These are phyloP conservation scores for Fusarium bactridioides DNA, from an alignment of 2,329 filamentous ascomycete genomes.

Conservation along the genomic window DNA sequence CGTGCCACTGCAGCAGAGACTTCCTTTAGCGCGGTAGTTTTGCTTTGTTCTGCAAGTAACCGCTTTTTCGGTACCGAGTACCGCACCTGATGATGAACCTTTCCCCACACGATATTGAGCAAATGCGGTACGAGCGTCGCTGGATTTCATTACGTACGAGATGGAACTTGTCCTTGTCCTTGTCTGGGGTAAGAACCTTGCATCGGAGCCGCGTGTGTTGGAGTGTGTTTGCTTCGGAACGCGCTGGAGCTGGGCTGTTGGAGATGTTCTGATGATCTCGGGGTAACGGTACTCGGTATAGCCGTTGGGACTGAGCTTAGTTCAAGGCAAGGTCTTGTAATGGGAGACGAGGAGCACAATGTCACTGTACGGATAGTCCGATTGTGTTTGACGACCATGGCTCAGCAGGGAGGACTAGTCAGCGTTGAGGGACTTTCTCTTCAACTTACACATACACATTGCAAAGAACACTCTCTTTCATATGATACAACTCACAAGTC, in stretches of 20 bases:
- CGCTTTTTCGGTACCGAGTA: neutral
- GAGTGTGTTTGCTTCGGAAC: neutral
- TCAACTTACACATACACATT: neutral
- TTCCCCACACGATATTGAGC: slow-evolving; percentile 26
- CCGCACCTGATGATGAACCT: neutral
- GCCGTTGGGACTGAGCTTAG: neutral
- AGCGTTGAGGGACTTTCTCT: neutral
- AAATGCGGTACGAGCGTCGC: slow-evolving; percentile 10
- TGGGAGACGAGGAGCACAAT: neutral
- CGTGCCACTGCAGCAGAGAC: neutral
- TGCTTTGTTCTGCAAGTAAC: neutral
- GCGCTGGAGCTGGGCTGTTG: neutral
- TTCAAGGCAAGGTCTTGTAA: neutral
- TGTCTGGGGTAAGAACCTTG: slow-evolving; percentile 21
- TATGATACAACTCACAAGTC: neutral
- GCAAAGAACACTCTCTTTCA: neutral
- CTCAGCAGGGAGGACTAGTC: slow-evolving; percentile 2
- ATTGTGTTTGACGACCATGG: neutral
- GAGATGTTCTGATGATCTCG: neutral
- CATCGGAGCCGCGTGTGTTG: slow-evolving; percentile 15
- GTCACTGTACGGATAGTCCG: slow-evolving; percentile 6
- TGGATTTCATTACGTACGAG: slow-evolving; percentile 21
- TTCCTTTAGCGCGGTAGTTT: neutral
- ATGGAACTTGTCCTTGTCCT: neutral
- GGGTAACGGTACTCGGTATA: neutral